Evolutionary conservation across 2,329 filamentous ascomycete species (phyloP), one percentile per base, ranked within the genome.

Genomic region (Cadophora sp.): DNA sequence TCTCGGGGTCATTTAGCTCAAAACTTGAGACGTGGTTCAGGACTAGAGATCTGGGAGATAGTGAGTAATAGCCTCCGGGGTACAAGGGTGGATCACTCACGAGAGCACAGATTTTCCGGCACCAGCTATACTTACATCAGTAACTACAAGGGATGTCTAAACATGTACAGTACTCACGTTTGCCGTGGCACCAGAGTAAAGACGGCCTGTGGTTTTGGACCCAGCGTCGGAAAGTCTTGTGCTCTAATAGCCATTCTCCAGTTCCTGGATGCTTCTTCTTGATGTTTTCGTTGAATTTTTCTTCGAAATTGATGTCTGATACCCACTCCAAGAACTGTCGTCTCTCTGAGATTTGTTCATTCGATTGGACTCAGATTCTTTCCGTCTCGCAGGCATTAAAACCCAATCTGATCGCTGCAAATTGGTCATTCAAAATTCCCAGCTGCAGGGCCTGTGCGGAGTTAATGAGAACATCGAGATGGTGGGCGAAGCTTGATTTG

Each of bases 221-320:
- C 53, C 53, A 56, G 8, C 1, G 3, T 6, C 14, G 27, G 14
- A 56, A 56, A 1, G 4, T 41, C 6, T 8, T 20, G 36, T 56
- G 27, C 2, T 30, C 14, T 36, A 56, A 22, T 2, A 56, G 27
- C 27, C 53, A 56, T 16, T 56, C 53, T 9, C 53, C 53, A 7
- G 53, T 56, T 39, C 53, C 53, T 11, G 53, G 27, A 9, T 56
- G 53, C 18, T 41, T 33, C 53, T 36, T 56, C 53, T 56, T 56
- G 53, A 56, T 56, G 7, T 11, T 56, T 4, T 33, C 53, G 11
- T 56, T 27, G 36, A 56, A 56, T 22, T 4, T 39, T 11, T 30
- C 53, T 20, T 56, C 53, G 36, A 39, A 56, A n/a, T 56, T 13
- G n/a, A 39, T 41, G 16, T 56, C 30, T 27, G 53, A 56, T 8